Percentiles rank a stretch among this genome's conserved stretches.
Conservation (phyloP, 2,329 filamentous ascomycete species). For the Clarireedia sp. region DNA sequence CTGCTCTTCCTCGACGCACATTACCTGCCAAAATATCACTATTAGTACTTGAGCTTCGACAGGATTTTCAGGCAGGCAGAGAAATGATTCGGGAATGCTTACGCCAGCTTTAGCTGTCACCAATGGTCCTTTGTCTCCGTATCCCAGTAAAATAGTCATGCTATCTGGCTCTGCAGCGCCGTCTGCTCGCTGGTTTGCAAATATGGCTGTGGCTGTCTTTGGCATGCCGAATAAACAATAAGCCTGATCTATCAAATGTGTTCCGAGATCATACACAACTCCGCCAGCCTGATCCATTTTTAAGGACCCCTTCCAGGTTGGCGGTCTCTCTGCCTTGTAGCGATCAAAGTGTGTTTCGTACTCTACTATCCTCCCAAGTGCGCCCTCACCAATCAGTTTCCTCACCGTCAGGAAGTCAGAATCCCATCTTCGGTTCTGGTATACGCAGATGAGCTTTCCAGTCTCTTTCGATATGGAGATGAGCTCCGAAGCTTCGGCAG, state of each 20-base stretch:
- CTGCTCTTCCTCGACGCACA: conserved; percentile 62
- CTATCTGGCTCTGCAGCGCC: conserved; percentile 45
- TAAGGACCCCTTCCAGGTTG: conserved; percentile 59
- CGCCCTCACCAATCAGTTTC: conserved; percentile 50
- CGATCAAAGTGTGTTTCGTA: conserved; percentile 78
- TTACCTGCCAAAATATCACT: conserved; percentile 30
- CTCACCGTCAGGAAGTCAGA: conserved; percentile 65
- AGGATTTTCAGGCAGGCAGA: neutral
- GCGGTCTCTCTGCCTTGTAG: conserved; percentile 51
- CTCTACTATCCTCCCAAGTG: conserved; percentile 65
- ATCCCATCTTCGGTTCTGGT: conserved; percentile 58
- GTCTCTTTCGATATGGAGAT: conserved; percentile 33
- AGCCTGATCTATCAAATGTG: conserved; percentile 69
- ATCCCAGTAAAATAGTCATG: conserved; percentile 58
- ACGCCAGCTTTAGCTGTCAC: conserved; percentile 61
- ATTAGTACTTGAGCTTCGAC: neutral
- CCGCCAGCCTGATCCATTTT: conserved; percentile 55
- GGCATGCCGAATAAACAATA: conserved; percentile 65
- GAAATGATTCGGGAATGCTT: neutral
- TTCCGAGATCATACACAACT: conserved; percentile 65
- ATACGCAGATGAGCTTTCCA: conserved; percentile 37
- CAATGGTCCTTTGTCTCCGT: conserved; percentile 48
- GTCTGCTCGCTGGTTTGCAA: conserved; percentile 56
- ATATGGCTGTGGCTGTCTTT: conserved; percentile 55
- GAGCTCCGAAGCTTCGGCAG: conserved; percentile 58